These are phyloP conservation scores for Micractinium sp. DNA, from an alignment of 139 green algal genomes.

Conservation along the genomic window DNA sequence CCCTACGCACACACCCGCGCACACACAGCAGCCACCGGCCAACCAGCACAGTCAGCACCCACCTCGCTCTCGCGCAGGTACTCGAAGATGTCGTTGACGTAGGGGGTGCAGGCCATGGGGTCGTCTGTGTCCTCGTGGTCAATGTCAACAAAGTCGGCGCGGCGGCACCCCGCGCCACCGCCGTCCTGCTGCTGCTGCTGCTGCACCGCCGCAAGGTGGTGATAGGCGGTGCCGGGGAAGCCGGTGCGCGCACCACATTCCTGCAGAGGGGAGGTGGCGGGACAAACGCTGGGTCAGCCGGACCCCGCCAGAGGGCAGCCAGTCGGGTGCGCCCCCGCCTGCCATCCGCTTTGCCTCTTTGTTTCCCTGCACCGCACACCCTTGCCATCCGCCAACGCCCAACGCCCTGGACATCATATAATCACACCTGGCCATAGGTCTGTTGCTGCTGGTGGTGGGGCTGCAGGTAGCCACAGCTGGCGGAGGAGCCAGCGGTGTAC, in stretches of 20 bases:
- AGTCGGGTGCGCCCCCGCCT: background rate
- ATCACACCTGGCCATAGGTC: background rate
- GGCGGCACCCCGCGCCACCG: background rate
- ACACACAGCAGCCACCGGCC: background rate
- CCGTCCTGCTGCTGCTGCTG: slow-evolving; percentile 3
- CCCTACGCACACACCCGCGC: background rate
- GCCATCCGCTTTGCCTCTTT: no score
- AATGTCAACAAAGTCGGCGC: slow-evolving; percentile 61
- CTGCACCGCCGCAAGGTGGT: background rate
- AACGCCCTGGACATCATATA: no score
- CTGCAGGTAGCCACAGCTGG: slow-evolving; percentile 14
- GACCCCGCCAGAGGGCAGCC: background rate
- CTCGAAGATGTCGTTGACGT: slow-evolving; percentile 80
- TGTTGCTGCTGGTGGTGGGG: slow-evolving; percentile 7
- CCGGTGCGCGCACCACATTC: background rate
- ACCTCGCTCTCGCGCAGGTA: slow-evolving; percentile 63
- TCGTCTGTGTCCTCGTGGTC: slow-evolving; percentile 75
- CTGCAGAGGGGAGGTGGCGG: background rate
- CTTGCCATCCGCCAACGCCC: no score
- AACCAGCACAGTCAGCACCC: background rate
- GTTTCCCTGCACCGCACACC: background rate
- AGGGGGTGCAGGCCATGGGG: slow-evolving; percentile 75
- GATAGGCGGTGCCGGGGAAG: background rate
- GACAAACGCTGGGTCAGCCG: background rate
- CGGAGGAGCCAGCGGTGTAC: background rate